Evolutionary conservation across 345 rosid species (phyloP).

Genomic region (Trapa incisa): DNA sequence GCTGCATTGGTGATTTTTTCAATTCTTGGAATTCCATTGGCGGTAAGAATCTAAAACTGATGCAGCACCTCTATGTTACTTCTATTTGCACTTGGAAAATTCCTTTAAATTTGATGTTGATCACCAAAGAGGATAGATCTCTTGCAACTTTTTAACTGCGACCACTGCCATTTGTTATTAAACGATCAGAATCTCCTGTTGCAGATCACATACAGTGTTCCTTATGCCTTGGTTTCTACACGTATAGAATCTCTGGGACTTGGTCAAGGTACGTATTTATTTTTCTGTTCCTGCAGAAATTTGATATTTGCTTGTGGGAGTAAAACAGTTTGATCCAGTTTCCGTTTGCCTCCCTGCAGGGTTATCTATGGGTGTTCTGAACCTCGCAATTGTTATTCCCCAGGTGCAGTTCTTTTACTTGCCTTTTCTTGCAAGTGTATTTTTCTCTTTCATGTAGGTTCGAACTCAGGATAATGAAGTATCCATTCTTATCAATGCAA

Average conservation of each 20-base stretch:
- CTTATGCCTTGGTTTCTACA: slow-evolving; percentile 80
- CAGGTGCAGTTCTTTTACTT: slow-evolving; percentile 38
- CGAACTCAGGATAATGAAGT: no score
- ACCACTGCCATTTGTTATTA: neutral
- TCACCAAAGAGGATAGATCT: neutral
- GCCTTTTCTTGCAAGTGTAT: neutral
- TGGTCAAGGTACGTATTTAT: slow-evolving; percentile 63
- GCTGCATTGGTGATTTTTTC: slow-evolving; percentile 59
- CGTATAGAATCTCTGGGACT: slow-evolving; percentile 83
- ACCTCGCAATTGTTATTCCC: slow-evolving; percentile 88
- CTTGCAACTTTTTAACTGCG: neutral
- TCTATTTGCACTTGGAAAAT: neutral
- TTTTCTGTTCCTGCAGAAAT: slow-evolving; percentile 4
- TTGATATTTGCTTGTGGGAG: slow-evolving; percentile 12
- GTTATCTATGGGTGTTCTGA: slow-evolving; percentile 87
- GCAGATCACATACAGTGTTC: slow-evolving; percentile 91
- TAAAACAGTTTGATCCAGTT: neutral
- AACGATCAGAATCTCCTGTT: slow-evolving; percentile 14
- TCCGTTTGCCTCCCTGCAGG: slow-evolving; percentile 35
- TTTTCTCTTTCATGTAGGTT: neutral
- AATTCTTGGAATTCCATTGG: slow-evolving; percentile 76
- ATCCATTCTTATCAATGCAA: no score
- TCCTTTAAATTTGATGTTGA: neutral
- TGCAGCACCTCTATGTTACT: neutral
- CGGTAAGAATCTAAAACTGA: slow-evolving; percentile 36